These are phyloP conservation scores for Botryotinia calthae DNA, from an alignment of 2,329 filamentous ascomycete genomes.

Conservation along the genomic window DNA sequence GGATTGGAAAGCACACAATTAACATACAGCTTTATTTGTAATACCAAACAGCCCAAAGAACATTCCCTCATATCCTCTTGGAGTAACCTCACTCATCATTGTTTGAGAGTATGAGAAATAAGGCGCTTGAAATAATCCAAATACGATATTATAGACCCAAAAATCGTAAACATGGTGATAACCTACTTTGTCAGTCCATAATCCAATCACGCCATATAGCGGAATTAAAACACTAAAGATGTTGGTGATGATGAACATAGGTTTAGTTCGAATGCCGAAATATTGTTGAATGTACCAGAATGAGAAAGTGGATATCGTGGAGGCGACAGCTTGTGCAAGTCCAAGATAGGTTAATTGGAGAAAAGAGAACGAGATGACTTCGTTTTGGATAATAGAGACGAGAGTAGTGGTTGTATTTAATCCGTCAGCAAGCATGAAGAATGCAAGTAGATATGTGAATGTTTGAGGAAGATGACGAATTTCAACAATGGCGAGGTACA, in stretches of 20 bases:
- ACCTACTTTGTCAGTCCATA: constrained; percentile 42
- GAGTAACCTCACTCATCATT: constrained; percentile 46
- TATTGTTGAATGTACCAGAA: constrained; percentile 45
- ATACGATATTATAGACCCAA: constrained; percentile 45
- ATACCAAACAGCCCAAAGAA: constrained; percentile 46
- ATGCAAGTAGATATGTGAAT: constrained; percentile 44
- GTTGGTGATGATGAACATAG: constrained; percentile 45
- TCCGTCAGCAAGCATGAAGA: constrained; percentile 44
- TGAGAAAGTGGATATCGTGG: constrained; percentile 42
- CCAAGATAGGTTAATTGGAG: constrained; percentile 44
- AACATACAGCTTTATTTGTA: constrained; percentile 44
- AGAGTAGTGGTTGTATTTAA: constrained; percentile 43
- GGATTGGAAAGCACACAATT: too few species aligned
- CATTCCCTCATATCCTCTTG: constrained; percentile 45
- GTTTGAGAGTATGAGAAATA: constrained; percentile 46
- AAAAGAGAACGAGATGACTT: constrained; percentile 43
- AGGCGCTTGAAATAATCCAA: constrained; percentile 44
- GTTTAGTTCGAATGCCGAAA: constrained; percentile 43
- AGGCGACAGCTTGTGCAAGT: constrained; percentile 42
- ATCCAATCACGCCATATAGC: constrained; percentile 44
- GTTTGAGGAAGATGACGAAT: constrained; percentile 43
- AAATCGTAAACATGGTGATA: constrained; percentile 44
- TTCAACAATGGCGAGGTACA: constrained; percentile 42
- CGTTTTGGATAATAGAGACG: constrained; percentile 43
- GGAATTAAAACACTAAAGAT: constrained; percentile 44